These are phyloP conservation scores for Mucor circinelloides DNA, from an alignment of 371 early-diverging fungal genomes.

Conservation along the genomic window DNA sequence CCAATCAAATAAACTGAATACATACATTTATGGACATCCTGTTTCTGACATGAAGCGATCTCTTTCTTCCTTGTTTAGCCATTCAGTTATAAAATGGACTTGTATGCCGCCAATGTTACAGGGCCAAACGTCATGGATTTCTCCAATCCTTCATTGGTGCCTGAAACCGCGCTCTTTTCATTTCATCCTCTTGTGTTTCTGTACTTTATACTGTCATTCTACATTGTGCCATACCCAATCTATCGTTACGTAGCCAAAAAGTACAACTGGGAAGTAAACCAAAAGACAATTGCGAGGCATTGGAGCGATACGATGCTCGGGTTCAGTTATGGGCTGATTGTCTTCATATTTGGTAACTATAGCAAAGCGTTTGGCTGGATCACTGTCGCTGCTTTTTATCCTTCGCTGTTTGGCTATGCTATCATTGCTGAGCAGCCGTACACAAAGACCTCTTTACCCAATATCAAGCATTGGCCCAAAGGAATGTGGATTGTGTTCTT, in stretches of 20 bases:
- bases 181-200: conserved; percentile 57
- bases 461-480: conserved; percentile 70
- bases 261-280: conserved; percentile 67
- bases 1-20: conserved; percentile 2
- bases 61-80: conserved; percentile 5
- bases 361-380: conserved; percentile 74
- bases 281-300: conserved; percentile 64
- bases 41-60: background rate
- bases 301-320: conserved; percentile 66
- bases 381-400: conserved; percentile 70
- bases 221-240: conserved; percentile 57
- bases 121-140: conserved; percentile 1
- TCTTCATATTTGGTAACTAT: conserved; percentile 87
- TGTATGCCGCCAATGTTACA: conserved; percentile 3
- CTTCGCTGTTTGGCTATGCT: conserved; percentile 70
- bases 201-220: conserved; percentile 58
- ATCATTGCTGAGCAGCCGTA: conserved; percentile 73
- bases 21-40: background rate
- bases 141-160: conserved; percentile 1
- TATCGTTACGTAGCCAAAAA: conserved; percentile 60
- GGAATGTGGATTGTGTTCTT: conserved; percentile 71
- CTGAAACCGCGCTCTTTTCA: conserved; percentile 41
- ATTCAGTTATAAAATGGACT: background rate
- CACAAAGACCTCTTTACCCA: conserved; percentile 70
- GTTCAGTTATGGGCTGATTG: conserved; percentile 61